These are phyloP conservation scores for Mycena capillaripes DNA, from an alignment of 768 basidiomycete genomes.

Conservation along the genomic window DNA sequence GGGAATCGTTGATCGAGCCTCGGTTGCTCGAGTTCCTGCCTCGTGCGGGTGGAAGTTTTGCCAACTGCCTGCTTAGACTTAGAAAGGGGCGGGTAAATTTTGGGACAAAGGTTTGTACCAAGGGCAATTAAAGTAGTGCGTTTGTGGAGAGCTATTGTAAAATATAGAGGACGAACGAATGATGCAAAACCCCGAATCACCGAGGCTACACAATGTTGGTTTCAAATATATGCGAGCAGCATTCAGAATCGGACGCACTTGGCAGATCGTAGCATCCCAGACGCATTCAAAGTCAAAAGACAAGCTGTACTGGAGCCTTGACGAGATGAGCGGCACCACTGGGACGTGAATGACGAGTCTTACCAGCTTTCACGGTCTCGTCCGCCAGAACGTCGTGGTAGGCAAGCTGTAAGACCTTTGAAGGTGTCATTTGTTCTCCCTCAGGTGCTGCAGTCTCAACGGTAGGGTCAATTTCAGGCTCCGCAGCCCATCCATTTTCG, in stretches of 20 bases:
- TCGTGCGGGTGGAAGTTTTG: slow-evolving; percentile 63
- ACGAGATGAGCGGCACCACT: slow-evolving; percentile 39
- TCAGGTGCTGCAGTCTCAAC: slow-evolving; percentile 79
- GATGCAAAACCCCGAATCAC: slow-evolving; percentile 22
- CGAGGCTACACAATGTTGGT: slow-evolving; percentile 22
- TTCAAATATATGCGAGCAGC: slow-evolving; percentile 10
- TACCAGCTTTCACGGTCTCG: slow-evolving; percentile 75
- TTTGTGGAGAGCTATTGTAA: slow-evolving; percentile 64
- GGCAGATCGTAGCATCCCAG: slow-evolving; percentile 80
- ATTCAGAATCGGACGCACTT: slow-evolving; percentile 65
- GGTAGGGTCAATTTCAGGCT: slow-evolving; percentile 86
- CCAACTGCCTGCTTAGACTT: slow-evolving; percentile 59
- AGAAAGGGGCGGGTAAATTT: slow-evolving; percentile 33
- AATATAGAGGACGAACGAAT: slow-evolving; percentile 72
- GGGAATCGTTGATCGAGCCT: slow-evolving; percentile 61
- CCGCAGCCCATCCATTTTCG: slow-evolving; percentile 82
- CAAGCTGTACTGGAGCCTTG: slow-evolving; percentile 90
- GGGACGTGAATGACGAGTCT: slow-evolving; percentile 45
- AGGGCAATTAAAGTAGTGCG: slow-evolving; percentile 71
- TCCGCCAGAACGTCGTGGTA: slow-evolving; percentile 81
- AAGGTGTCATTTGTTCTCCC: slow-evolving; percentile 84
- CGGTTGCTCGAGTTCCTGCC: slow-evolving; percentile 61
- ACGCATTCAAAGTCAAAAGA: slow-evolving; percentile 79
- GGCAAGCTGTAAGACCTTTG: slow-evolving; percentile 79
- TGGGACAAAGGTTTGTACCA: slow-evolving; percentile 50